Base-by-base conservation (phyloP, 1,284 basidiomycete genomes). In the Sparassis latifolia region DNA sequence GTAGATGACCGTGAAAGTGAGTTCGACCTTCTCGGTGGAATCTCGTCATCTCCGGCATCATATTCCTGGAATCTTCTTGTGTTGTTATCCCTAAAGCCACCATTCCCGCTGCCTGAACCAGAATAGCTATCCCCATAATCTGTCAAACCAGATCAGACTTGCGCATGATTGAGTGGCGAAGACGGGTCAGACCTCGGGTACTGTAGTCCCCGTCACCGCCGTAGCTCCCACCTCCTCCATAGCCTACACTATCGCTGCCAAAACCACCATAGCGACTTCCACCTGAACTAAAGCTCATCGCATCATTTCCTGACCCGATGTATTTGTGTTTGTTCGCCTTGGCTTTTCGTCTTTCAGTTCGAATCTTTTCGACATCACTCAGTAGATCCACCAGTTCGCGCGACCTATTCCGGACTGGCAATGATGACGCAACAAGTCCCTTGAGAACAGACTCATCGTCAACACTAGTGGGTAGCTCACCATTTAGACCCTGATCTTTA, bases 401-500 rank as follows among this genome's bases (percentile, higher is more conserved):
- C 27, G 97, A 84, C 29, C 96, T 86, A 67, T 97, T 97, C 45
- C 96, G 89, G 45, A 99, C 95, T 96, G 60, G 44, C n/a, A n/a
- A n/a, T n/a, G n/a, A 30, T 27, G 12, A 41, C 38, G 27, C 33
- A 31, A 42, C 20, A 20, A 20, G 20, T 32, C 6, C 10, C 27
- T 42, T 50, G 1, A n/a, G 39, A 6, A 44, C 20, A 37, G 44
- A 1, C 4, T 10, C 6, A 5, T 33, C 20, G 44, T 1, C 29
- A 42, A 10, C 20, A 28, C n/a, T 42, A 10, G 39, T 50, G 33
- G 5, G 5, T 20, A 42, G 31, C 80, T 37, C 61, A 92, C 93
- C 92, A 62, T 99, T 99, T 62, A 97, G 82, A n/a, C 96, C 96
- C 69, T 99, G 93, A 64, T 99, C 97, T 69, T 99, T 99, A 52